Conservation (phyloP, 1,284 basidiomycete species). For the Retiboletus flavoniger region DNA sequence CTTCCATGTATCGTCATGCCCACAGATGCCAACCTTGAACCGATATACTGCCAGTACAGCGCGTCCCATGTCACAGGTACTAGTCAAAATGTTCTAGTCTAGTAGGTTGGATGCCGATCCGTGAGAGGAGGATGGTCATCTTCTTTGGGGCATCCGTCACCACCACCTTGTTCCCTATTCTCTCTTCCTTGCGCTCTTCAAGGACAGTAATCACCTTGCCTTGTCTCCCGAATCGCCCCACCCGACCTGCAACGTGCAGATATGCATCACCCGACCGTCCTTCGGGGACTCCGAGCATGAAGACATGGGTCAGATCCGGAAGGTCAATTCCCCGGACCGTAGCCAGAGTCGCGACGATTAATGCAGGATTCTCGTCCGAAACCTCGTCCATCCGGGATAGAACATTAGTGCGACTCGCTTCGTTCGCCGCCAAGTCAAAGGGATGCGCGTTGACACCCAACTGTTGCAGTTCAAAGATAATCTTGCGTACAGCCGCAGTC, state of each 20-base stretch:
- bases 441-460: conserved; percentile 67
- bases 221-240: conserved; percentile 64
- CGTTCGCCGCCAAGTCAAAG: conserved; percentile 50
- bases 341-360: conserved; percentile 67
- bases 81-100: conserved; percentile 50
- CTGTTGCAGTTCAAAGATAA: conserved; percentile 59
- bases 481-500: conserved; percentile 54
- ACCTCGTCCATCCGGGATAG: conserved; percentile 35
- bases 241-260: conserved; percentile 71
- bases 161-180: conserved; percentile 29
- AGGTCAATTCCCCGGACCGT: conserved; percentile 72
- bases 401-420: conserved; percentile 44
- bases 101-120: conserved; percentile 39
- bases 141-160: conserved; percentile 41
- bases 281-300: conserved; percentile 62
- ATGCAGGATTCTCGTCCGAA: conserved; percentile 49
- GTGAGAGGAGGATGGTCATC: conserved; percentile 48
- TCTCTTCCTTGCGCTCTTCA: conserved; percentile 36
- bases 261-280: conserved; percentile 57
- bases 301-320: conserved; percentile 69
- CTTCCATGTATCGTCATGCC: conserved; percentile 10
- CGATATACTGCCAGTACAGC: too few species aligned
- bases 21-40: not conserved
- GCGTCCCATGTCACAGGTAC: not conserved
- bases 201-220: conserved; percentile 66